Evolutionary conservation across 805 yeast genomes (phyloP), one percentile per base, ranked within the genome.

Genomic region (Starmera dryadoides): DNA sequence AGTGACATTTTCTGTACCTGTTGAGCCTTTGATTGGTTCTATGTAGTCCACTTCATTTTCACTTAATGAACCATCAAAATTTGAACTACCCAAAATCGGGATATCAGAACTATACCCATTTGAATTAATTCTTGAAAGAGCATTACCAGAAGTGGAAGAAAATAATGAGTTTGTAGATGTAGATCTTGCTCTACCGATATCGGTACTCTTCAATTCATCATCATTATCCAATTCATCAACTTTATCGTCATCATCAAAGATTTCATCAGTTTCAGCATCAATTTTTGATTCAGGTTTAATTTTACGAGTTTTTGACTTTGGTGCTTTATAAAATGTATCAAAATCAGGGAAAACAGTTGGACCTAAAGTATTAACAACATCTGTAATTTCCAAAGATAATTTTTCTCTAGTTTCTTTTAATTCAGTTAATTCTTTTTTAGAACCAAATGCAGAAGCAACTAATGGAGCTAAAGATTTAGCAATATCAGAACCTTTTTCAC

Each of bases 401-500:
- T 71, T 72, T 31, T 65, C 63, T 46, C 98, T 71, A 36, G 75
- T 69, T 21, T 66, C 62, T 50, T 85, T 79, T 48, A 93, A 65
- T 42, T 79, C 73, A 33, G 59, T 57, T 36, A 82, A 64, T 1
- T 79, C 73, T 16, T 72, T 62, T 31, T 83, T 81, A 18, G 77
- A 68, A 10, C 73, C 73, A 15, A 84, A 58, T 3, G 85, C 75
- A 20, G 82, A 58, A 61, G 81, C 83, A 33, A 91, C 63, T n/a
- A n/a, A n/a, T 1, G 98, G 96, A 47, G 87, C 73, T 40, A 91
- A 64, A 3, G 94, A 81, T 56, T 87, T 87, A 58, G 83, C 73
- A 35, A 85, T 71, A 56, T 91, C 98, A 78, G 86, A 72, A 28
- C 98, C 98, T 43, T 80, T 83, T 55, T 93, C 98, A 39, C 98